Evolutionary conservation across 352 stramenopile genomes (phyloP), one percentile per base, ranked within the genome.

Genomic region (Pythium folliculosum): DNA sequence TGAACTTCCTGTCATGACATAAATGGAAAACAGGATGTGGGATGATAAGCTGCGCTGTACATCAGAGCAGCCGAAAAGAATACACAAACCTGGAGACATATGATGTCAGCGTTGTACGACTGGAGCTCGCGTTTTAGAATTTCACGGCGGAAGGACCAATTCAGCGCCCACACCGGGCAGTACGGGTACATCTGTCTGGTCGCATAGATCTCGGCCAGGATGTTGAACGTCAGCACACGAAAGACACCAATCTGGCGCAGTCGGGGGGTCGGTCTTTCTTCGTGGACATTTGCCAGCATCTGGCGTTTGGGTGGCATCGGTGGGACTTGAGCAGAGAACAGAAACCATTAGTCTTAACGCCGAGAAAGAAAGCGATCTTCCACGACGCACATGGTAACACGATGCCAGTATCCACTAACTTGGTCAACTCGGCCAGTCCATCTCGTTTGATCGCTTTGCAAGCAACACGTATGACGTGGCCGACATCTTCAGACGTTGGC

Each of bases 151-250:
- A 98, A 99, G 16, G 97, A 95, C 97, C 97, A 99, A 57, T 86
- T 98, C 16, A 99, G 74, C 25, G 97, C 96, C 96, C 96, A 99
- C 69, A 98, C 87, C 62, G 97, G 96, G 60, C 94, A 98, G 78
- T 99, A 98, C 35, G 96, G 95, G 82, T 99, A 99, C 82, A 97
- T 89, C 53, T 97, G 87, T 27, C 86, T 80, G 47, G 86, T 97
- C 6, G 90, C 90, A 70, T 96, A 97, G 44, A 97, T 95, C 69
- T 97, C 92, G 1, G 92, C 90, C n/a, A 98, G 68, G 16, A 97
- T 72, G 49, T 98, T 98, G 79, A 97, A 98, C 53, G 89, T 94
- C 30, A 96, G 73, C 32, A 96, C 86, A 32, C 88, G 86, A 53
- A 96, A 94, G 16, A 88, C 80, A 21, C 85, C 86, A 21, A 94